Evolutionary conservation across 2,329 filamentous ascomycete species (phyloP), one percentile per base, ranked within the genome.

Genomic region (Coniella vitis): DNA sequence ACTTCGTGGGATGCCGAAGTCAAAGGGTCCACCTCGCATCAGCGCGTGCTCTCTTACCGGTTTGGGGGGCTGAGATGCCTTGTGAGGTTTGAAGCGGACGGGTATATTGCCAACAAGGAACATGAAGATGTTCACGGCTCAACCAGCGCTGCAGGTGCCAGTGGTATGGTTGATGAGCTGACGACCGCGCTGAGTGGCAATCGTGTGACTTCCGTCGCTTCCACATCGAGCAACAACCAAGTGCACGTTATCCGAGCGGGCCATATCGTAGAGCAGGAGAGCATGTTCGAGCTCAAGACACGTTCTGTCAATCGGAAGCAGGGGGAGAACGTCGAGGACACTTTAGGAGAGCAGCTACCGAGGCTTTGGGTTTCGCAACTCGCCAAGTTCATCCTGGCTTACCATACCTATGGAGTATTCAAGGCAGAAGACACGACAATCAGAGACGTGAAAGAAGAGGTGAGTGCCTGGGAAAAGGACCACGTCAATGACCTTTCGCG

Each of bases 1-100:
- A 87, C 84, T 0, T 78, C 70, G 0, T 87, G 83, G 82, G 74
- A 76, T 9, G 10, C 56, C 0, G 70, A 70, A 1, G 74, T 80
- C 0, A 70, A 68, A 39, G 68, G 70, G 0, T 86, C 82, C 0
- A 65, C 63, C 1, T 79, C 78, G 0, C 80, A 87, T 52, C 82
- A 87, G 57, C 70, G 83, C 2, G 58, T 87, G 7, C 56, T 87
- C 1, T 63, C 65, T 3, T 87, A 86, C 53, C 52, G 64, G 0
- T 78, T 87, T 55, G 79, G 69, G 0, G 74, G 68, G 1, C 57
- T 82, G 10, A 62, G 63, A 0, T 69, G 72, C 41, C 52, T 83
- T 3, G 63, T 85, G 0, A 72, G 81, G 0, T 81, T 73, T 42
- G 78, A 81, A 58, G 69, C 65, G 0, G 81, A 86, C 59, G 81